Conservation (phyloP, 257 asterid genomes). For the Solanum virginianum region DNA sequence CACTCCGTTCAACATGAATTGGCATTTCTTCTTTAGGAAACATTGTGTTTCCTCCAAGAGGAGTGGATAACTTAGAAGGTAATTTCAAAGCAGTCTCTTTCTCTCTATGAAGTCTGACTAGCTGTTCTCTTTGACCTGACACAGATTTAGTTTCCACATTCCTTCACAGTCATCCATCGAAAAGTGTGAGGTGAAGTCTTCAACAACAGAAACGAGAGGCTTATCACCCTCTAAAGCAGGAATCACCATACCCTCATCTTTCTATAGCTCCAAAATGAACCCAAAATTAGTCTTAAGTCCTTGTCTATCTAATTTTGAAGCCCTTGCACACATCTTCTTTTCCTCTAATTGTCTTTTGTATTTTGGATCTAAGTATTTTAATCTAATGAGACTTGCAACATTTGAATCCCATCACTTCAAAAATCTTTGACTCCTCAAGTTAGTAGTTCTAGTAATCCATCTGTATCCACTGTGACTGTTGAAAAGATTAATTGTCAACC, state of each 20-base stretch:
- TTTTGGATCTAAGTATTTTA: conserved; percentile 6
- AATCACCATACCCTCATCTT: conserved; percentile 6
- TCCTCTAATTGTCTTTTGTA: conserved; percentile 22
- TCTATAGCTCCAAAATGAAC: neutral
- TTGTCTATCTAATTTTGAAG: conserved; percentile 22
- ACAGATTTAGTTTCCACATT: neutral
- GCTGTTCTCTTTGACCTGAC: conserved; percentile 2
- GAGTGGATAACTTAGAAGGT: conserved; percentile 10
- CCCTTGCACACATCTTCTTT: conserved; percentile 15
- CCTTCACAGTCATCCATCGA: conserved; percentile 8
- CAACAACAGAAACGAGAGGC: conserved; percentile 21
- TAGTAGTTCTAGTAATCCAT: too few species aligned
- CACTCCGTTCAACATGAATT: neutral
- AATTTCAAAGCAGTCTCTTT: conserved; percentile 6
- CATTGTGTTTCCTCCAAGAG: neutral
- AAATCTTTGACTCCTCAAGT: conserved; percentile 47
- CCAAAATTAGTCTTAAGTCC: neutral
- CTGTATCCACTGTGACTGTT: too few species aligned
- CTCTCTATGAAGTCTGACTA: conserved; percentile 15
- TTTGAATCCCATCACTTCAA: conserved; percentile 46
- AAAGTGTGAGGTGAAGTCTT: conserved; percentile 9
- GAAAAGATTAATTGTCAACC: too few species aligned
- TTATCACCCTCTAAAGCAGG: conserved; percentile 9
- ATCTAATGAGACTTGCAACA: too few species aligned
- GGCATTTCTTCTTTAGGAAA: neutral